Evolutionary conservation across 2,329 filamentous ascomycete species (phyloP), one percentile per base, ranked within the genome.

Genomic region (Trichophyton benhamiae): DNA sequence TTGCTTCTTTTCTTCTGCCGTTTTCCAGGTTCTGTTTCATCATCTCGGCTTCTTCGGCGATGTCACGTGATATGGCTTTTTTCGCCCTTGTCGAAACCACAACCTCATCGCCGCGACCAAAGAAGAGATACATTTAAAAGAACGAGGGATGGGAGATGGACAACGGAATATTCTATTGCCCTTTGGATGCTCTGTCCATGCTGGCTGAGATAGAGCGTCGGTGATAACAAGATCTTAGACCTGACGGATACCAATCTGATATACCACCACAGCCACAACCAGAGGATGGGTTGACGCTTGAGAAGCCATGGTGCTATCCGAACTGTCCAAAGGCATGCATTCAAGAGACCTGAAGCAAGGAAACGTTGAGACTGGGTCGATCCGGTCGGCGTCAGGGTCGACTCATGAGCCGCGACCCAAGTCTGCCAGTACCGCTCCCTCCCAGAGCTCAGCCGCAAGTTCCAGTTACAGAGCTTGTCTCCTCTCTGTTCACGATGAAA

Each of bases 401-500:
- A 65, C 67, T 33, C 67, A 68, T 41, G 67, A 69, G 61, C 69
- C 68, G 11, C 60, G 58, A 17, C 64, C 57, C 66, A 61, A 65
- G 62, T 59, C 63, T 36, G 25, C 61, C 59, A 61, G 71, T 55
- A 68, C 70, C 20, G 67, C 65, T 60, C 66, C 63, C 4, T 63
- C 68, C 27, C 66, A 69, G 13, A 58, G 68, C 17, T 69, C 69
- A 3, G 67, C 65, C 2, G 64, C 67, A 33, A 70, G 70, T 30
- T 66, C 72, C 42, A 68, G 65, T 57, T 69, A 71, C 13, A 70
- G 69, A 6, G 68, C 70, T 63, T 82, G 79, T 67, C 77, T 77
- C 2, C 71, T 83, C 13, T 82, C 80, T 79, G 79, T 81, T 6
- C 81, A 83, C 66, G 88, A 91, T 71, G 89, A 95, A 66, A 84